Conservation (phyloP, 2,329 filamentous ascomycete species). For the Penicillium sp. region DNA sequence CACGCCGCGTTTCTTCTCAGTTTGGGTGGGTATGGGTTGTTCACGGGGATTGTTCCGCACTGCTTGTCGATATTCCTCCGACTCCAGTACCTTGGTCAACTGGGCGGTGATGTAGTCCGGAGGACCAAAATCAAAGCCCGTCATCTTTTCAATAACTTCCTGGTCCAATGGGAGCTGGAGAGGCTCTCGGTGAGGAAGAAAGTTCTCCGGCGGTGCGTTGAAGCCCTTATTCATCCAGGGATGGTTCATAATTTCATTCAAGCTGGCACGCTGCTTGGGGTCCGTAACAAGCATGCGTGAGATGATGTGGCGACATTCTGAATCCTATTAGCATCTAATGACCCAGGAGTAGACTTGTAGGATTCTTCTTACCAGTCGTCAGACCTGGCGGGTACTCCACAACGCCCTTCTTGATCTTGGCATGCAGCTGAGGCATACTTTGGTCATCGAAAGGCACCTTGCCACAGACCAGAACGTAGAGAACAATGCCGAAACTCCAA, state of each 20-base stretch:
- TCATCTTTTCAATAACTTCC: slow-evolving; percentile 87
- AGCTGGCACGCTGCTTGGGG: slow-evolving; percentile 75
- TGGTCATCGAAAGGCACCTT: slow-evolving; percentile 99
- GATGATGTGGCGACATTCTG: slow-evolving; percentile 90
- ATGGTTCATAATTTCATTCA: slow-evolving; percentile 89
- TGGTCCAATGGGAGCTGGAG: slow-evolving; percentile 77
- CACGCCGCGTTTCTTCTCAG: slow-evolving; percentile 81
- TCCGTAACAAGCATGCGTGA: slow-evolving; percentile 95
- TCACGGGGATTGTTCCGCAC: slow-evolving; percentile 67
- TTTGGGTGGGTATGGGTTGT: slow-evolving; percentile 53
- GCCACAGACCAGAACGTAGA: slow-evolving; percentile 94
- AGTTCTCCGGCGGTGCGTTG: slow-evolving; percentile 79
- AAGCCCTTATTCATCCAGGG: slow-evolving; percentile 96
- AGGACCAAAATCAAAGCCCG: slow-evolving; percentile 92
- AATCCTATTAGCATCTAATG: not conserved
- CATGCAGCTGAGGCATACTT: slow-evolving; percentile 96
- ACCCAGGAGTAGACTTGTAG: not conserved
- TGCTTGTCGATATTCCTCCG: slow-evolving; percentile 86
- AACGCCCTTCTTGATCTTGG: slow-evolving; percentile 95
- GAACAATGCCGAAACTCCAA: slow-evolving; percentile 97
- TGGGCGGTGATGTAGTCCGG: slow-evolving; percentile 77
- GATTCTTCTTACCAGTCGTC: slow-evolving; percentile 65
- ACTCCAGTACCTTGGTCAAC: slow-evolving; percentile 80
- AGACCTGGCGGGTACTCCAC: slow-evolving; percentile 96
- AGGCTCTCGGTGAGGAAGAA: slow-evolving; percentile 76